Percentiles rank a stretch among this genome's conserved stretches.
Evolutionary conservation across 257 asterid genomes (phyloP).

Genomic region (Solanum neorickii): DNA sequence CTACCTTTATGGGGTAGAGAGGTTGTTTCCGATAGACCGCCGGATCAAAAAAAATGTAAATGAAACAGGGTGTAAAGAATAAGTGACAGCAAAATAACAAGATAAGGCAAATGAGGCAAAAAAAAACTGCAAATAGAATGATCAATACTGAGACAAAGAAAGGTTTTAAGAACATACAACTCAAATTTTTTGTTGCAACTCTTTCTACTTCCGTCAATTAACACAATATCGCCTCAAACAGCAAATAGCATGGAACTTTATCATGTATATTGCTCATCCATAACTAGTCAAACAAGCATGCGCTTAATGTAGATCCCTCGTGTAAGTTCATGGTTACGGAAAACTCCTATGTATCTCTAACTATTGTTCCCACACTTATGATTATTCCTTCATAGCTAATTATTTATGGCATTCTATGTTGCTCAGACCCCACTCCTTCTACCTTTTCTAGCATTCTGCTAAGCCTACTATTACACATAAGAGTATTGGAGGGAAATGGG

Average conservation of each 20-base stretch:
- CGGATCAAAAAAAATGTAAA: not conserved
- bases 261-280: not conserved
- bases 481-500: not conserved
- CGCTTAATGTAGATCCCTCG: not conserved
- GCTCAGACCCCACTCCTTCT: not conserved
- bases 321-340: not conserved
- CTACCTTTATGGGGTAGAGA: not conserved
- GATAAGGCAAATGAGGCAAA: not conserved
- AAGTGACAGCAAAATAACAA: not conserved
- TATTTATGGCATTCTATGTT: not conserved
- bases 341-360: not conserved
- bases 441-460: not conserved
- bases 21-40: not conserved
- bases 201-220: not conserved
- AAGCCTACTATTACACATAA: not conserved
- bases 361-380: not conserved
- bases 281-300: not conserved
- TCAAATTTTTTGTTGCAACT: not conserved
- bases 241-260: not conserved
- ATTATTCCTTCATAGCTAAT: not conserved
- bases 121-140: not conserved
- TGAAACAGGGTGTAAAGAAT: not conserved
- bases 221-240: not conserved
- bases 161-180: not conserved
- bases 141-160: not conserved